Conservation (phyloP, 2,329 filamentous ascomycete species). For the Scedosporium boydii region DNA sequence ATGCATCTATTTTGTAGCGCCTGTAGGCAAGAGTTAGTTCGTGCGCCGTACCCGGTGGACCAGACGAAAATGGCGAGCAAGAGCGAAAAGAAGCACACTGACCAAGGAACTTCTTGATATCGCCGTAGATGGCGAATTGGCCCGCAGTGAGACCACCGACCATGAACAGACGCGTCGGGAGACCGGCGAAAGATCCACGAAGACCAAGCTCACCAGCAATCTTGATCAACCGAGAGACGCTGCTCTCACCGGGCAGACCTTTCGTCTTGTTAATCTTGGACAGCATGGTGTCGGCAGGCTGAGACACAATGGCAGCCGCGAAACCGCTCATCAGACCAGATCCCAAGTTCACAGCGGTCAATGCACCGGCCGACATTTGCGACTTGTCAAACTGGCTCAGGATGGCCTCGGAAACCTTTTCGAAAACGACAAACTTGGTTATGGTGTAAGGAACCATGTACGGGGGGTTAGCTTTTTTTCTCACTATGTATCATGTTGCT, state of each 20-base stretch:
- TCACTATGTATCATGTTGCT: constrained; percentile 6
- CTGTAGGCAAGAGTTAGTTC: too few species aligned
- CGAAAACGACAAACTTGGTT: constrained; percentile 91
- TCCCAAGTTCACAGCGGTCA: constrained; percentile 73
- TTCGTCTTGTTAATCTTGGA: constrained; percentile 95
- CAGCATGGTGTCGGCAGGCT: constrained; percentile 89
- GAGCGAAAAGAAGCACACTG: too few species aligned
- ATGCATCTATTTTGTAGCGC: too few species aligned
- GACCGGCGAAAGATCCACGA: constrained; percentile 68
- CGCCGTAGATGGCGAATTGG: constrained; percentile 85
- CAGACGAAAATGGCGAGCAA: too few species aligned
- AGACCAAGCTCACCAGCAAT: constrained; percentile 79
- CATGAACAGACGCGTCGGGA: constrained; percentile 59
- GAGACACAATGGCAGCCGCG: constrained; percentile 76
- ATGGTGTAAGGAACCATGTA: constrained; percentile 80
- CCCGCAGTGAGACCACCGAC: constrained; percentile 66
- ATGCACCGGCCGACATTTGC: constrained; percentile 53
- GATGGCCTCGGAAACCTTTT: constrained; percentile 72
- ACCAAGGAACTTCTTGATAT: constrained; percentile 59
- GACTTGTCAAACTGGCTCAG: constrained; percentile 64
- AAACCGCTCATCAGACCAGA: constrained; percentile 52
- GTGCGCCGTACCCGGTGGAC: too few species aligned
- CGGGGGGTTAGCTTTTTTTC: neutral
- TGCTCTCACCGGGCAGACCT: constrained; percentile 78
- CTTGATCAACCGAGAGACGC: constrained; percentile 72